phyloP scores from a whole-genome alignment of 2,329 filamentous ascomycete genomes.

The Fusarium zealandicum region DNA sequence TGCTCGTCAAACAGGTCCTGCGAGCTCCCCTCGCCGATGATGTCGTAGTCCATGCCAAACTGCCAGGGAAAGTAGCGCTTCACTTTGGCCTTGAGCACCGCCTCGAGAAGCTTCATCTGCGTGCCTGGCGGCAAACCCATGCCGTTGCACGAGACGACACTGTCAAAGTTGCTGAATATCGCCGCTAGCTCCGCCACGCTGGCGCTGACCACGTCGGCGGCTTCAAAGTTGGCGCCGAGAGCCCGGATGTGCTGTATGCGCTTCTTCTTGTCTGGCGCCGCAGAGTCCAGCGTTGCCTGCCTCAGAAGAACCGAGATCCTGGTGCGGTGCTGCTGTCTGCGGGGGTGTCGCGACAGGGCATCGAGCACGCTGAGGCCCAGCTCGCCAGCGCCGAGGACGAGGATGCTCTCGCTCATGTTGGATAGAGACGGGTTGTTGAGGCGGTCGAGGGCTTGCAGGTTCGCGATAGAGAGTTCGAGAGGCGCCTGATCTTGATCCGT shows the following conservation, averaged over 20 bases:
- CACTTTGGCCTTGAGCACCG: slow-evolving; percentile 59
- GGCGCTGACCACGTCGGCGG: slow-evolving; percentile 53
- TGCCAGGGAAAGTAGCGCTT: slow-evolving; percentile 73
- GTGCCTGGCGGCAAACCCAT: slow-evolving; percentile 63
- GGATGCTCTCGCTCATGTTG: slow-evolving; percentile 49
- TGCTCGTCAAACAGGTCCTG: slow-evolving; percentile 75
- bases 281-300: slow-evolving; percentile 52
- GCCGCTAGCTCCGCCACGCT: slow-evolving; percentile 48
- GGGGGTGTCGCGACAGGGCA: slow-evolving; percentile 57
- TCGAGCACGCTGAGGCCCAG: slow-evolving; percentile 65
- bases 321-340: slow-evolving; percentile 43
- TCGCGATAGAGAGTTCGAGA: slow-evolving; percentile 39
- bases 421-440: slow-evolving; percentile 29
- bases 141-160: slow-evolving; percentile 67
- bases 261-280: slow-evolving; percentile 47
- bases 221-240: slow-evolving; percentile 51
- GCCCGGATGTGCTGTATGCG: slow-evolving; percentile 46
- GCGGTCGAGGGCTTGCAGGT: slow-evolving; percentile 37
- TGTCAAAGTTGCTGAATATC: slow-evolving; percentile 56
- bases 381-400: slow-evolving; percentile 72
- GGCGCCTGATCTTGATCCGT: slow-evolving; percentile 20
- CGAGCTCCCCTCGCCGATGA: slow-evolving; percentile 63
- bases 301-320: slow-evolving; percentile 62
- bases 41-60: slow-evolving; percentile 76
- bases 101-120: slow-evolving; percentile 64